These are phyloP conservation scores for Holtermannia corniformis DNA, from an alignment of 768 basidiomycete genomes.

Conservation along the genomic window DNA sequence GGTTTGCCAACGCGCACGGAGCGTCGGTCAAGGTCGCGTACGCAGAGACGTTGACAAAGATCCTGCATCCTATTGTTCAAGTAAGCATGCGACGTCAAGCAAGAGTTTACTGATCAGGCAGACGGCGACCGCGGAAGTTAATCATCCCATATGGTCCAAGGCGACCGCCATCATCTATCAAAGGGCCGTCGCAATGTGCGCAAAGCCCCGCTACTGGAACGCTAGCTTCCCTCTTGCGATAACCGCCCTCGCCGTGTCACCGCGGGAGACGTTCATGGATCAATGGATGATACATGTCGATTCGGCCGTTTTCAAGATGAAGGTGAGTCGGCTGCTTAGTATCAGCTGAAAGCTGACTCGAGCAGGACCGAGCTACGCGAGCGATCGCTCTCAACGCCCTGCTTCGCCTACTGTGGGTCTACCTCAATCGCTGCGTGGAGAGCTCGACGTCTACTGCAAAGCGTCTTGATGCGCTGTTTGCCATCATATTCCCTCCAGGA, in stretches of 20 bases:
- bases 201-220: slow-evolving; percentile 81
- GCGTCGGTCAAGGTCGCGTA: slow-evolving; percentile 71
- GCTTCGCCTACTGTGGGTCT: slow-evolving; percentile 80
- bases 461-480: slow-evolving; percentile 64
- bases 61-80: slow-evolving; percentile 83
- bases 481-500: slow-evolving; percentile 67
- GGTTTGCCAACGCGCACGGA: slow-evolving; percentile 76
- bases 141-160: slow-evolving; percentile 88
- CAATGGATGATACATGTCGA: slow-evolving; percentile 73
- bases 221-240: slow-evolving; percentile 76
- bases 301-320: slow-evolving; percentile 61
- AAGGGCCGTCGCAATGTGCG: slow-evolving; percentile 37
- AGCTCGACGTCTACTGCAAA: slow-evolving; percentile 66
- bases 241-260: slow-evolving; percentile 75
- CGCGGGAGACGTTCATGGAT: slow-evolving; percentile 71
- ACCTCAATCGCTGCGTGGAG: slow-evolving; percentile 87
- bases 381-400: slow-evolving; percentile 68
- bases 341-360: slow-evolving; percentile 6
- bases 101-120: slow-evolving; percentile 30
- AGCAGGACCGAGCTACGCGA: slow-evolving; percentile 68
- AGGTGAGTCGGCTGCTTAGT: slow-evolving; percentile 48
- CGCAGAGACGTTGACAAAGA: slow-evolving; percentile 64
- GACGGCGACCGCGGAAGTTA: slow-evolving; percentile 93
- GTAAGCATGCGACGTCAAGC: slow-evolving; percentile 41
- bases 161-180: slow-evolving; percentile 65